phyloP scores from a whole-genome alignment of 2,329 filamentous ascomycete species.

The Neoarthrinium moseri region DNA sequence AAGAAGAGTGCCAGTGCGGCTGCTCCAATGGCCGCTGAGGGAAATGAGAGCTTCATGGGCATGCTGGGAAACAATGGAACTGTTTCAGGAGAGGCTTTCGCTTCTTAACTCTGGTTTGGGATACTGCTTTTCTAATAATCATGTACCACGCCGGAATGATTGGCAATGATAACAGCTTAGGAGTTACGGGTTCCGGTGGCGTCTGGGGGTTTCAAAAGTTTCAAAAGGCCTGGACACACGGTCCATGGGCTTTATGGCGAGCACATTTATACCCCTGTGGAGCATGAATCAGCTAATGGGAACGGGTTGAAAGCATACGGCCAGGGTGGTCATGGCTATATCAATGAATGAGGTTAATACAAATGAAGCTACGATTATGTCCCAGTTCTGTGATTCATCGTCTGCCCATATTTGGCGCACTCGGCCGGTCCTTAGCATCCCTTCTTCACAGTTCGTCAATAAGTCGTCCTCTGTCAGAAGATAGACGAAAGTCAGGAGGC shows the following conservation, averaged over 20 bases:
- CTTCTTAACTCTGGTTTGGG: constrained; percentile 1
- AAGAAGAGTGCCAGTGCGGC: constrained; percentile 17
- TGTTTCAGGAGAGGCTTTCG: background rate
- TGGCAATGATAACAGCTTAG: background rate
- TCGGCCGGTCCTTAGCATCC: background rate
- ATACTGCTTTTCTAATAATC: too few species aligned
- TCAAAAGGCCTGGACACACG: background rate
- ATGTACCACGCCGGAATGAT: too few species aligned
- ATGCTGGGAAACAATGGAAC: constrained; percentile 1
- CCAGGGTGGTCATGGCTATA: background rate
- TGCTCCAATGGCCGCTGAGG: background rate
- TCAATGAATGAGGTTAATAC: too few species aligned
- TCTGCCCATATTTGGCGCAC: background rate
- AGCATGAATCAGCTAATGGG: background rate
- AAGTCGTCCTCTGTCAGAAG: background rate
- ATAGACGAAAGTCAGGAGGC: background rate
- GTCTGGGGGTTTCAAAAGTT: background rate
- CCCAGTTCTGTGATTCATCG: background rate
- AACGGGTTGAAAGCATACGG: background rate
- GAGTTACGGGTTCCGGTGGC: background rate
- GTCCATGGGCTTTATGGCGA: background rate
- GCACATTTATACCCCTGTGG: background rate
- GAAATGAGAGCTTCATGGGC: constrained; percentile 3
- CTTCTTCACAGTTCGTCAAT: background rate
- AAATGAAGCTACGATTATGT: too few species aligned